Conservation (phyloP, 305 asterid species). For the Solanum hybrid region DNA sequence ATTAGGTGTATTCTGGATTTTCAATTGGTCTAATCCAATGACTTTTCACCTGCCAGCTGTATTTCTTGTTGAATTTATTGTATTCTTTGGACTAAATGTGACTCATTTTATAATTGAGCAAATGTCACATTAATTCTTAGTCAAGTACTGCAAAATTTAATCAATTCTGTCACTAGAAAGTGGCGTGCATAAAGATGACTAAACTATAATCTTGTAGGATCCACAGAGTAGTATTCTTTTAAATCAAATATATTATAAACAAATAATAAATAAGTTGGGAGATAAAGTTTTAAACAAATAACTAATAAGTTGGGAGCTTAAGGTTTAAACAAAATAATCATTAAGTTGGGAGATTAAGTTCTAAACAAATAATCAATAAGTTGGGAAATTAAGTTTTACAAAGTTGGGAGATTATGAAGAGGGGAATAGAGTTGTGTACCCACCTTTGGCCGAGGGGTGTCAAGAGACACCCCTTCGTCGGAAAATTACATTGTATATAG, state of each 20-base stretch:
- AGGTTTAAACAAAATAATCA: not conserved
- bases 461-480: too few relatives aligned
- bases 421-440: not conserved
- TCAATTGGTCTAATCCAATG: conserved; percentile 2
- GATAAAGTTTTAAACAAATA: not conserved
- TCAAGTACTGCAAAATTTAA: not conserved
- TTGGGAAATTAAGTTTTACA: not conserved
- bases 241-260: not conserved
- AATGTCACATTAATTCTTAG: not conserved
- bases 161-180: not conserved
- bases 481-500: too few relatives aligned
- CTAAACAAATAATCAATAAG: not conserved
- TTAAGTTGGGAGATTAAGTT: not conserved
- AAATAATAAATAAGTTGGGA: not conserved
- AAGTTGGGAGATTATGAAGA: not conserved
- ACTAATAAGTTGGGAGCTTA: not conserved
- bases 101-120: not conserved
- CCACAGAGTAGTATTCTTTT: not conserved
- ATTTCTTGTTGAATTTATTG: not conserved
- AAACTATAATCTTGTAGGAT: not conserved
- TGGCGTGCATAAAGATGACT: not conserved
- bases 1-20: conserved; percentile 19
- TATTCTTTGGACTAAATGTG: not conserved
- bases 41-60: not conserved
- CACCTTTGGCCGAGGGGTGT: not conserved